These are phyloP conservation scores for Hippophae gyantsensis DNA, from an alignment of 306 rosid species.

Conservation along the genomic window DNA sequence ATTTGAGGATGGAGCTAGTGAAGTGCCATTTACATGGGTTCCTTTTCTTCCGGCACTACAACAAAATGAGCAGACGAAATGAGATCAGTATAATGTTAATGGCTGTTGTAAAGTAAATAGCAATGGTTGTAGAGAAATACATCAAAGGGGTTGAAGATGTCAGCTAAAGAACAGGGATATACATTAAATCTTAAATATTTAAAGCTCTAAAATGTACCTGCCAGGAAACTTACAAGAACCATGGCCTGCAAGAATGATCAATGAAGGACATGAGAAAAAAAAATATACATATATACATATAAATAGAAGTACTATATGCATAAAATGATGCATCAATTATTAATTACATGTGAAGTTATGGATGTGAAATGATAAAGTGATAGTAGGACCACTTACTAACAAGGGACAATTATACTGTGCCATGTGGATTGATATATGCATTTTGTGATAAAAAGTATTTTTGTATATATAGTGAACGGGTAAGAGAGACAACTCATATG, in stretches of 20 bases:
- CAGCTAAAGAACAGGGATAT: neutral
- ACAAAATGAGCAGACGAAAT: constrained; percentile 8
- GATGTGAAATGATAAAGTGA: too few species aligned
- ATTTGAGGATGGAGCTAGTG: constrained; percentile 61
- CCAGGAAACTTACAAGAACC: constrained; percentile 74
- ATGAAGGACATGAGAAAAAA: constrained; percentile 17
- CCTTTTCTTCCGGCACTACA: constrained; percentile 54
- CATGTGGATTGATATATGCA: too few species aligned
- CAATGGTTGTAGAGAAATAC: too few species aligned
- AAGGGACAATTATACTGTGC: too few species aligned
- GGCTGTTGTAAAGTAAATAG: neutral
- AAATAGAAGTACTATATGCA: too few species aligned
- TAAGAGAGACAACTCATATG: neutral
- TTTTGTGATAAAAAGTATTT: too few species aligned
- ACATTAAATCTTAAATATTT: neutral
- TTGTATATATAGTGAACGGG: neutral
- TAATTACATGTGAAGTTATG: too few species aligned
- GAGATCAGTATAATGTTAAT: constrained; percentile 8
- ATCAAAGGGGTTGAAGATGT: neutral
- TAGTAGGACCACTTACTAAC: too few species aligned
- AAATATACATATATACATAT: too few species aligned
- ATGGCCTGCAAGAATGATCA: constrained; percentile 46
- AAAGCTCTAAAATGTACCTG: constrained; percentile 36
- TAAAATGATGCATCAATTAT: too few species aligned
- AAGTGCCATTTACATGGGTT: constrained; percentile 40